Conservation (phyloP, 306 rosid genomes). For the Trifolium fragiferum region DNA sequence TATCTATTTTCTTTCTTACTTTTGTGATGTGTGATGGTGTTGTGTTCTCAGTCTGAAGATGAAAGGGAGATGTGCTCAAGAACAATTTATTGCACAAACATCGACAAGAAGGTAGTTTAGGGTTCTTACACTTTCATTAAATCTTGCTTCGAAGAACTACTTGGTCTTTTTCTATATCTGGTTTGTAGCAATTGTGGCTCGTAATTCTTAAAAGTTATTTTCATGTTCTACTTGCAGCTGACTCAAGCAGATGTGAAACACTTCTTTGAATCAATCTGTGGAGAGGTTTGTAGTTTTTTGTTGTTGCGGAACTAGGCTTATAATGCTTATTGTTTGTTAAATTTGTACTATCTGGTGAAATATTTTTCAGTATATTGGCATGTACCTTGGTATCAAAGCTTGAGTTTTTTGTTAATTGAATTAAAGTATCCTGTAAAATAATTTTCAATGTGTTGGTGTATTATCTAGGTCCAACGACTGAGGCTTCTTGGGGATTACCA, state of each 20-base stretch:
- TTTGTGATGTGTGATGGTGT: constrained; percentile 39
- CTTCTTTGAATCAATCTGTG: constrained; percentile 92
- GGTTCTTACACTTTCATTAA: constrained; percentile 17
- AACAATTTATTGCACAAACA: constrained; percentile 95
- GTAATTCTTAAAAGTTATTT: constrained; percentile 31
- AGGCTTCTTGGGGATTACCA: constrained; percentile 98
- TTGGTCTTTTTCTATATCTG: background rate
- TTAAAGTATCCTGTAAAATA: constrained; percentile 27
- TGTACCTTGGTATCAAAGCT: constrained; percentile 61
- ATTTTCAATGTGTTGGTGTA: constrained; percentile 34
- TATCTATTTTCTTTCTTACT: constrained; percentile 32
- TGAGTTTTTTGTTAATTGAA: constrained; percentile 43
- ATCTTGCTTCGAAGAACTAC: constrained; percentile 32
- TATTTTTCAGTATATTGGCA: constrained; percentile 17
- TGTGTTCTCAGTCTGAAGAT: constrained; percentile 74
- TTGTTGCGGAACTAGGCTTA: constrained; percentile 13
- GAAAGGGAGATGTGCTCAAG: constrained; percentile 99
- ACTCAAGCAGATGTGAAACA: constrained; percentile 93
- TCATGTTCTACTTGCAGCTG: constrained; percentile 58
- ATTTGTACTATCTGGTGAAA: constrained; percentile 34
- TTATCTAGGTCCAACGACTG: constrained; percentile 82
- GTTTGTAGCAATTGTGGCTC: constrained; percentile 27
- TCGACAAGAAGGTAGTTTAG: constrained; percentile 88
- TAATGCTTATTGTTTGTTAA: constrained; percentile 23
- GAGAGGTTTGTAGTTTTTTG: constrained; percentile 78